Conservation (phyloP, 805 yeast genomes). For the Candida schatavii region DNA sequence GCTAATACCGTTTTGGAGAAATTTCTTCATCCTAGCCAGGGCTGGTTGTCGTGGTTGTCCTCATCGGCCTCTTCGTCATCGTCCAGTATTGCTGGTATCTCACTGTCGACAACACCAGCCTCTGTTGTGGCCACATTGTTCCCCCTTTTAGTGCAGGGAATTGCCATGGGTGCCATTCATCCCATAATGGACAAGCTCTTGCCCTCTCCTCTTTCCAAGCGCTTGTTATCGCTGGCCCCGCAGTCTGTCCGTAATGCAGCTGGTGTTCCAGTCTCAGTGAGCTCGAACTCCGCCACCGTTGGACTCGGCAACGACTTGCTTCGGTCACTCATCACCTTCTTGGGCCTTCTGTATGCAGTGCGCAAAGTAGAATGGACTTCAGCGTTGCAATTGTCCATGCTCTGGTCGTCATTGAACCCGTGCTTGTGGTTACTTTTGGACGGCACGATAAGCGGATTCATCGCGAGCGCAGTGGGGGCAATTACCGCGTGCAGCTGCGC, state of each 20-base stretch:
- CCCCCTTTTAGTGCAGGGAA: constrained; percentile 49
- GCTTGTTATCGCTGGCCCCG: constrained; percentile 40
- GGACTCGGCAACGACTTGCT: constrained; percentile 27
- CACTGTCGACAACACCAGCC: constrained; percentile 5
- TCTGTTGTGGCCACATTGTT: constrained; percentile 15
- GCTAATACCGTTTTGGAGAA: constrained; percentile 26
- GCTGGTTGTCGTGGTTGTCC: too few species aligned
- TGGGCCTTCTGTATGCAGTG: constrained; percentile 71
- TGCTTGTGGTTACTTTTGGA: constrained; percentile 67
- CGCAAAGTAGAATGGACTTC: constrained; percentile 69
- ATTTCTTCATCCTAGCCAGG: constrained; percentile 23
- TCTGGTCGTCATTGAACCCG: constrained; percentile 62
- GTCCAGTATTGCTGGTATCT: background rate
- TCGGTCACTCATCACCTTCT: constrained; percentile 53
- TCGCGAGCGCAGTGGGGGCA: constrained; percentile 35
- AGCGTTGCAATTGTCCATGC: constrained; percentile 58
- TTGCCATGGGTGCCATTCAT: constrained; percentile 53
- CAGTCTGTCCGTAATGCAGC: constrained; percentile 12
- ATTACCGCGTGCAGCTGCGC: constrained; percentile 28
- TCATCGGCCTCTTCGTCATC: background rate
- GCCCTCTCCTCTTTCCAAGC: constrained; percentile 26
- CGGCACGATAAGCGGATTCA: constrained; percentile 52
- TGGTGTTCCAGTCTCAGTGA: constrained; percentile 10
- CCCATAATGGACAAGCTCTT: constrained; percentile 42
- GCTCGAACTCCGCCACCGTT: constrained; percentile 11